Base-by-base conservation (phyloP, 257 asterid species). In the Scutellaria galericulata region DNA sequence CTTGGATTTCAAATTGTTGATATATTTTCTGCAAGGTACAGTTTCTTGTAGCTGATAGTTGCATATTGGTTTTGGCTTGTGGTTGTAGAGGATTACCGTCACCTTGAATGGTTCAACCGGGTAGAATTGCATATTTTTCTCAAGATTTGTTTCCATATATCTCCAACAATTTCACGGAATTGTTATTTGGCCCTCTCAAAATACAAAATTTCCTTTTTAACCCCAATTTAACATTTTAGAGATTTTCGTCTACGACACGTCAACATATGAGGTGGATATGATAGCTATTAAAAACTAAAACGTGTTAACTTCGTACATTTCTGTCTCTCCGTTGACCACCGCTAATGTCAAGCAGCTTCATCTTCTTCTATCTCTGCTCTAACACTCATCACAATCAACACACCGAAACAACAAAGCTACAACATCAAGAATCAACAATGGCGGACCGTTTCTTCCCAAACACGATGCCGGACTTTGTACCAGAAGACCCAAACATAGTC, bases 391-490 rank as follows among this genome's bases (percentile, higher is more conserved):
- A 13, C 0, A 37, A 51, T 2, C 41, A 18, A 8, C 31, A 0
- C 14, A 44, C 12, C 56, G 5, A 15, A 35, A 40, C 37, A 41
- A 11, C 47, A 15, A 47, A n/a, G 42, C 51, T 18, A 27, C 58
- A 71, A 8, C n/a, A 44, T 24, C 51, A 56, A 27, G 52, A 55
- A 9, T 22, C 68, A 68, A 10, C 52, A 39, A 88, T 90, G 95
- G 87, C 86, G 40, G 91, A 86, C 58, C 85, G 91, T 44, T 90
- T 40, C 67, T 88, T 85, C 50, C 86, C 78, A 1, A 88, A 88
- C 45, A 53, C 35, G 39, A 88, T 90, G 89, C 96, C 96, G 4
- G 90, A 90, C 70, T 88, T 84, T n/a, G 74, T 88, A 14, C 82
- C 74, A 5, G 95, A 90, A 72, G 74, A 64, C 75, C 87, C 85